These are phyloP conservation scores for Beauveria medogensis DNA, from an alignment of 2,329 filamentous ascomycete species.

Conservation along the genomic window DNA sequence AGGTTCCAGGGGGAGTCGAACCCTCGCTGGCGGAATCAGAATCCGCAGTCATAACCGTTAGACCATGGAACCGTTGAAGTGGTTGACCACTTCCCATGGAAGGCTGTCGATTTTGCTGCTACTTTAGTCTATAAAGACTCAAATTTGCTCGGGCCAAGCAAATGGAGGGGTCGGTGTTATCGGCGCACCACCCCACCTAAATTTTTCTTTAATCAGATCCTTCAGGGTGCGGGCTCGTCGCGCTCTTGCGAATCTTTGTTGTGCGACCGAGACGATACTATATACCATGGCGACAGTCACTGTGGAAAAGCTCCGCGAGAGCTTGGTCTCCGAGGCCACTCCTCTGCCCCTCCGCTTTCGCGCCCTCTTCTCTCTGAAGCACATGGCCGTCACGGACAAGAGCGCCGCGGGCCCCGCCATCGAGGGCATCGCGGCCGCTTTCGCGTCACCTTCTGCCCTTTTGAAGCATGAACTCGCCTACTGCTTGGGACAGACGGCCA, in stretches of 20 bases:
- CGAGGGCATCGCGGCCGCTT: constrained; percentile 80
- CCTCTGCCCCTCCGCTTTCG: constrained; percentile 86
- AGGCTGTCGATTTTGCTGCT: neutral
- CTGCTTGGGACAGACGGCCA: constrained; percentile 85
- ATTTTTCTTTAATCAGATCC: constrained; percentile 13
- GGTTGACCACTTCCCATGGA: constrained; percentile 21
- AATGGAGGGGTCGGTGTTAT: constrained; percentile 14
- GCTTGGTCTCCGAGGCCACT: constrained; percentile 70
- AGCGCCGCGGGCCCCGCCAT: constrained; percentile 48
- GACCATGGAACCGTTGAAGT: constrained; percentile 26
- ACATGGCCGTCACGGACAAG: constrained; percentile 68
- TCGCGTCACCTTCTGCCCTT: constrained; percentile 76
- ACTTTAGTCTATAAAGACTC: neutral
- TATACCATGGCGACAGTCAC: constrained; percentile 29
- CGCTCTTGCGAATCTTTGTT: constrained; percentile 1
- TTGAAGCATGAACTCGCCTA: constrained; percentile 97
- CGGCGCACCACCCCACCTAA: constrained; percentile 15
- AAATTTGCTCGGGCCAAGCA: neutral
- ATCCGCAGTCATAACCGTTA: constrained; percentile 31
- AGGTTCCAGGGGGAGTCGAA: constrained; percentile 30
- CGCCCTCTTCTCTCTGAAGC: constrained; percentile 94
- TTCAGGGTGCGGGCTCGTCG: neutral
- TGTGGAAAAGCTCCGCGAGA: constrained; percentile 59
- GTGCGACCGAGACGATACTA: constrained; percentile 7
- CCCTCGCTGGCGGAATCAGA: constrained; percentile 30